Base-by-base conservation (phyloP, 129 eudicot species). In the Mikania micrantha region DNA sequence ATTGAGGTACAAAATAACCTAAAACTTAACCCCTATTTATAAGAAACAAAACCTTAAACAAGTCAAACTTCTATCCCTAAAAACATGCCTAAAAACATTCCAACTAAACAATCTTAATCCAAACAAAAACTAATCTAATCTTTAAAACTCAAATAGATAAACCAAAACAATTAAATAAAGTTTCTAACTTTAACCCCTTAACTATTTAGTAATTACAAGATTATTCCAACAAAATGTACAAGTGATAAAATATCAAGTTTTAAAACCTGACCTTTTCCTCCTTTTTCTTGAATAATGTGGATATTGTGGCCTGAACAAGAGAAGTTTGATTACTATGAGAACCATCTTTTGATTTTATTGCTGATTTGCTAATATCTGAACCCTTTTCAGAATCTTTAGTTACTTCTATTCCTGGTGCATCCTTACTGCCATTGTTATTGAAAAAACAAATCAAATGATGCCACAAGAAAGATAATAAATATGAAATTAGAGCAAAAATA, bases 301-400 rank as follows among this genome's bases (percentile, higher is more conserved):
- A 86, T 71, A 93, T 77, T 44, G 98, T 88, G 34, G 96, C 73
- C 66, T 93, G 98, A 75, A 86, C 92, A 74, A 93, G 87, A 71
- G 90, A 50, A 42, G 77, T 45, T 19, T 65, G 76, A 31, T 61
- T 78, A 63, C 41, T 79, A 15, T 36, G 64, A 74, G 91, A 66
- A 62, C 36, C 47, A 28, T 67, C 84, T 75, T 83, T 83, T 7
- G 67, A 16, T 63, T 80, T 78, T 38, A 52, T 20, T 38, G 75
- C 69, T 27, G 89, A 68, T 15, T 4, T 59, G 60, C 61, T 63
- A 40, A 47, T 32, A 48, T 41, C 75, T 59, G 69, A 36, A 64
- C 40, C 15, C 44, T 74, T 61, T 49, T 69, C 73, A 72, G 81
- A 64, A 41, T 41, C 56, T 63, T 72, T 40, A 31, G 42, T 76